A percentile compares a stretch with the other conserved stretches of the same genome.
Conservation (phyloP, 2,329 filamentous ascomycete genomes). For the Paecilomyces fulvus region DNA sequence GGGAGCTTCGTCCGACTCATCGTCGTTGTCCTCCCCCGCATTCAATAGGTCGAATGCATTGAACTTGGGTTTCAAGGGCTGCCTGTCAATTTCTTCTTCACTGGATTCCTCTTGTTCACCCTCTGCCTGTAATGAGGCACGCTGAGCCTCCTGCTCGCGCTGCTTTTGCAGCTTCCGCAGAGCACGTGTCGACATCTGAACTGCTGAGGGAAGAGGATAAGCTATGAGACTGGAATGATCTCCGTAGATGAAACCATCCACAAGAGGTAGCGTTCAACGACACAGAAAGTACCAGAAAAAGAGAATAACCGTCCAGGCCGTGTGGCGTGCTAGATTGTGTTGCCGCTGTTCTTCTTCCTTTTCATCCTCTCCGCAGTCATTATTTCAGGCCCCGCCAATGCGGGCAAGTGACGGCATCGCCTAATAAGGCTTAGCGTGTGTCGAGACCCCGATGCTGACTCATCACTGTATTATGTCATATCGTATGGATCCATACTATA, state of each 20-base stretch:
- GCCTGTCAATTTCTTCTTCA: slow-evolving; percentile 30
- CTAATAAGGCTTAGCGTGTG: slow-evolving; percentile 3
- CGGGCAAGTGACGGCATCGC: slow-evolving; percentile 5
- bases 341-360: background rate
- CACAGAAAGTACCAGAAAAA: background rate
- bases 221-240: background rate
- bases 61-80: slow-evolving; percentile 32
- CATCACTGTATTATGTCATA: background rate
- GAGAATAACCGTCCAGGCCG: background rate
- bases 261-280: background rate
- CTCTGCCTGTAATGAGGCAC: slow-evolving; percentile 29
- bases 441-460: background rate
- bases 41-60: slow-evolving; percentile 50
- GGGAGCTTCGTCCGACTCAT: slow-evolving; percentile 20
- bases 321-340: background rate
- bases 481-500: slow-evolving; percentile 7
- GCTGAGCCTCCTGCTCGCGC: slow-evolving; percentile 48
- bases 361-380: background rate
- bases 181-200: slow-evolving; percentile 56
- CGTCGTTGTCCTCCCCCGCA: slow-evolving; percentile 31
- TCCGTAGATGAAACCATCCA: background rate
- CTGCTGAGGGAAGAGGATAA: background rate
- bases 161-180: slow-evolving; percentile 56
- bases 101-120: slow-evolving; percentile 32
- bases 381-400: background rate